These are phyloP conservation scores for Davidsoniella australis DNA, from an alignment of 2,329 filamentous ascomycete species.

Conservation along the genomic window DNA sequence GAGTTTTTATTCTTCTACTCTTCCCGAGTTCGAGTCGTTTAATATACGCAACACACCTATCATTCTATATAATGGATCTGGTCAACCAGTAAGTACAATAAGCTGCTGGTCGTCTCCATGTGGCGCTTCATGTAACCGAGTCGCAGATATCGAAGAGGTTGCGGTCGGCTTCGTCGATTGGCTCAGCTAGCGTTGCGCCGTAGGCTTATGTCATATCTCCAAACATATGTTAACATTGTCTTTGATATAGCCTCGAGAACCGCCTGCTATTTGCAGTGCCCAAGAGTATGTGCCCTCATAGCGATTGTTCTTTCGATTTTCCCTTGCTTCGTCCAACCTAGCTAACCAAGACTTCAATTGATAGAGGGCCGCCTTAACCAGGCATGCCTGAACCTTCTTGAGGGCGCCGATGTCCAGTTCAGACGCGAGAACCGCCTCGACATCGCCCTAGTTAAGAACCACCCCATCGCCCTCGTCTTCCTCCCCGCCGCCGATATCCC, in stretches of 20 bases:
- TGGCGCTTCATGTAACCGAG: no score
- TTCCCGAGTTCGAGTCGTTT: neutral
- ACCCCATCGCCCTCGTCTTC: constrained; percentile 88
- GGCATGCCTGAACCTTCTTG: constrained; percentile 73
- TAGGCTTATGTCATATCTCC: neutral
- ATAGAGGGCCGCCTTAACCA: constrained; percentile 85
- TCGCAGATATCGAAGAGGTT: no score
- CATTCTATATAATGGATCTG: constrained; percentile 32
- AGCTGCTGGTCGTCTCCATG: constrained; percentile 8
- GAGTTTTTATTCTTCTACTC: neutral
- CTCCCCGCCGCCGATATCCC: constrained; percentile 94
- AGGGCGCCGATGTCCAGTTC: constrained; percentile 93
- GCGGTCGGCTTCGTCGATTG: no score
- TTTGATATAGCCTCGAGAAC: constrained; percentile 58
- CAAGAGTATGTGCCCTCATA: constrained; percentile 54
- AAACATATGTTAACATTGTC: neutral
- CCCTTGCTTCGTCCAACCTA: neutral
- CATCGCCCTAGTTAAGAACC: constrained; percentile 94
- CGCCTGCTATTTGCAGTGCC: constrained; percentile 93
- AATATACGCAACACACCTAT: neutral
- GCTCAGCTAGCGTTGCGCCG: neutral
- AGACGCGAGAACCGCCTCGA: constrained; percentile 86
- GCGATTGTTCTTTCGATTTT: neutral
- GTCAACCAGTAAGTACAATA: constrained; percentile 37
- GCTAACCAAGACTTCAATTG: constrained; percentile 13